phyloP scores from a whole-genome alignment of 2,329 filamentous ascomycete species.

The Colletotrichum liaoningense region DNA sequence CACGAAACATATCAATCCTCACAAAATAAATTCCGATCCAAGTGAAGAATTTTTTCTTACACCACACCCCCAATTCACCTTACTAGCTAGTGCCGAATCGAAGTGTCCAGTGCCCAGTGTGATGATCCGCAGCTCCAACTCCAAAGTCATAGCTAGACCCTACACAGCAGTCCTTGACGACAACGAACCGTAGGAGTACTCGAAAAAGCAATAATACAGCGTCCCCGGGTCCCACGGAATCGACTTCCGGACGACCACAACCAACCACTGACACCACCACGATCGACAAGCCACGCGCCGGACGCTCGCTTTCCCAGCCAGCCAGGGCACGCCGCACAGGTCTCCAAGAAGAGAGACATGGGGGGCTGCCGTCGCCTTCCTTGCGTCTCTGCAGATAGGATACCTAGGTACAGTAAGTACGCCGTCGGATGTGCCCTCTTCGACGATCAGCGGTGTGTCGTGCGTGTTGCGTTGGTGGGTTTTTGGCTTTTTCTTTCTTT shows the following conservation, averaged over 20 bases:
- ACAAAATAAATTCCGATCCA: background rate
- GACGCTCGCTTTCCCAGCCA: background rate
- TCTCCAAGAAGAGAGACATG: background rate
- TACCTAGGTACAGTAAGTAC: background rate
- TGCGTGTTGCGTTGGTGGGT: background rate
- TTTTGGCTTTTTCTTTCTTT: background rate
- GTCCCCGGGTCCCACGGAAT: slow-evolving; percentile 17
- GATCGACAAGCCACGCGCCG: slow-evolving; percentile 28
- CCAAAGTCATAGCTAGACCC: background rate
- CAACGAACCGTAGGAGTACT: background rate
- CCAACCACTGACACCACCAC: background rate
- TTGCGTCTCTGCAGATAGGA: background rate
- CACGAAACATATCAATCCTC: background rate
- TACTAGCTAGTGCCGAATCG: background rate
- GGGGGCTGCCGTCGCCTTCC: too few relatives aligned
- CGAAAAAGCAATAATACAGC: slow-evolving; percentile 24
- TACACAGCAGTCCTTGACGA: slow-evolving; percentile 10
- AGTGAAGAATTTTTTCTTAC: slow-evolving; percentile 24
- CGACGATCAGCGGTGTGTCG: slow-evolving; percentile 19
- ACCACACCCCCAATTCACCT: background rate
- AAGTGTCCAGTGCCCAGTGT: background rate
- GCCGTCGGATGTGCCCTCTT: background rate
- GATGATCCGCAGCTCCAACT: background rate
- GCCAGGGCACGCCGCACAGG: background rate
- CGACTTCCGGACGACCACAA: background rate